A percentile compares a stretch with the other conserved stretches of the same genome.
Evolutionary conservation across 768 basidiomycete genomes (phyloP).

Genomic region (Inosperma sp.): DNA sequence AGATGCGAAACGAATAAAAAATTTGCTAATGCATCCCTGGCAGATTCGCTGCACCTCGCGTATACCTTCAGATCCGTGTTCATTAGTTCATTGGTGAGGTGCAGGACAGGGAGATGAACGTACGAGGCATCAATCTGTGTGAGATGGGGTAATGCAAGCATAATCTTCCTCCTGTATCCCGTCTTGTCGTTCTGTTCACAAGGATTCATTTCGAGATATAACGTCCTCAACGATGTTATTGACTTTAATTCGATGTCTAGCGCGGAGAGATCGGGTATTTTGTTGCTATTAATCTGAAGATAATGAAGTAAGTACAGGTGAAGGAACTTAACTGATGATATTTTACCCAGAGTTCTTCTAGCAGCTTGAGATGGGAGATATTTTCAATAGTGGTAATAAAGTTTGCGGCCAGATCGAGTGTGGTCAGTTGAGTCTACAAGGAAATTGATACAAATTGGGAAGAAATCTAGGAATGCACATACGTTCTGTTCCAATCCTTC

Average conservation of each 20-base stretch:
- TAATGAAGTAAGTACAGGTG: neutral
- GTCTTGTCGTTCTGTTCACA: slow-evolving; percentile 75
- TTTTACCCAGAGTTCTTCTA: slow-evolving; percentile 94
- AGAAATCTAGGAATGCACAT: slow-evolving; percentile 19
- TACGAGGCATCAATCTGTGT: slow-evolving; percentile 96
- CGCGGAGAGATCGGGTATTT: slow-evolving; percentile 63
- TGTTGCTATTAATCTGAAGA: slow-evolving; percentile 79
- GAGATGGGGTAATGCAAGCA: slow-evolving; percentile 81
- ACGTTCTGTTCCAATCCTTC: slow-evolving; percentile 88
- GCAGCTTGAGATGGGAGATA: slow-evolving; percentile 61
- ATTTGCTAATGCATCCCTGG: too few relatives aligned
- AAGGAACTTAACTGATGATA: neutral
- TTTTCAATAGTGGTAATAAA: slow-evolving; percentile 77
- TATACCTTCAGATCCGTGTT: neutral
- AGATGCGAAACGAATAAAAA: too few relatives aligned
- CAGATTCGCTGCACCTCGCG: slow-evolving; percentile 1
- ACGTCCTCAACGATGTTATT: slow-evolving; percentile 65
- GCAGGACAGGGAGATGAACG: slow-evolving; percentile 29
- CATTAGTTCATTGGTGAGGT: neutral
- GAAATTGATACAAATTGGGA: neutral
- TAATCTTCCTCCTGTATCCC: slow-evolving; percentile 84
- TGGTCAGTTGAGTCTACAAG: slow-evolving; percentile 62
- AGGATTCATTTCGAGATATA: slow-evolving; percentile 95
- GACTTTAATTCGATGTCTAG: slow-evolving; percentile 64
- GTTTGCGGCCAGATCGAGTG: slow-evolving; percentile 86